Conservation (phyloP, 2,329 filamentous ascomycete genomes). For the Ophiostoma quercus region DNA sequence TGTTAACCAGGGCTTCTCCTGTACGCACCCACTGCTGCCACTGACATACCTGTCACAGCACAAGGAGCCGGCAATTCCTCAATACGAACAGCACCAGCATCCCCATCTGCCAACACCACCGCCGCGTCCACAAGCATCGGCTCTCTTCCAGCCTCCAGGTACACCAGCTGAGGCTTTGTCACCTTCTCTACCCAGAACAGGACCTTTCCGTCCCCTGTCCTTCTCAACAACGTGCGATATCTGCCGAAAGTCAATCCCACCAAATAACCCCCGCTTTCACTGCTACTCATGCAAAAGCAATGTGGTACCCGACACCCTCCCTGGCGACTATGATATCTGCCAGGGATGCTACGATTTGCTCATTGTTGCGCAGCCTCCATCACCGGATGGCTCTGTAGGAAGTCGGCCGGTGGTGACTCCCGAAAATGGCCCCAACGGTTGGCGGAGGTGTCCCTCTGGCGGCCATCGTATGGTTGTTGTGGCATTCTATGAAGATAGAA, state of each 20-base stretch:
- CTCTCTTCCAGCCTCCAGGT: conserved; percentile 34
- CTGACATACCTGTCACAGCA: conserved; percentile 54
- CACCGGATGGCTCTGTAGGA: not conserved
- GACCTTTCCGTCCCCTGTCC: conserved; percentile 60
- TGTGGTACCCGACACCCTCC: conserved; percentile 40
- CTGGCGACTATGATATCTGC: conserved; percentile 86
- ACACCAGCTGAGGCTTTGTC: conserved; percentile 33
- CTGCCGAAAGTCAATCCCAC: conserved; percentile 67
- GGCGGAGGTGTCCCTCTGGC: conserved; percentile 67
- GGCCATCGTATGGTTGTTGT: conserved; percentile 82
- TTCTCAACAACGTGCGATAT: conserved; percentile 75
- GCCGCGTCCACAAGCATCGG: conserved; percentile 37
- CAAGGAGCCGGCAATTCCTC: conserved; percentile 16
- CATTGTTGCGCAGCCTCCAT: conserved; percentile 12
- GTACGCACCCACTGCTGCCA: conserved; percentile 75
- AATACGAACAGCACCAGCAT: conserved; percentile 27
- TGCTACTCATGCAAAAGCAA: conserved; percentile 66
- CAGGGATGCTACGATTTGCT: conserved; percentile 66
- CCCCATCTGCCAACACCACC: conserved; percentile 26
- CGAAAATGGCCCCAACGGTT: conserved; percentile 74
- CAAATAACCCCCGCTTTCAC: conserved; percentile 67
- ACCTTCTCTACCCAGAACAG: conserved; percentile 43
- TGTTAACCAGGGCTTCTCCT: conserved; percentile 74
- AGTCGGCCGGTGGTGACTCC: conserved; percentile 53
- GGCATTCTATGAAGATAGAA: conserved; percentile 59